Percentiles rank a stretch among this genome's conserved stretches.
Evolutionary conservation across 2,329 filamentous ascomycete genomes (phyloP).

Genomic region (Neophaeococcomyces aloes): DNA sequence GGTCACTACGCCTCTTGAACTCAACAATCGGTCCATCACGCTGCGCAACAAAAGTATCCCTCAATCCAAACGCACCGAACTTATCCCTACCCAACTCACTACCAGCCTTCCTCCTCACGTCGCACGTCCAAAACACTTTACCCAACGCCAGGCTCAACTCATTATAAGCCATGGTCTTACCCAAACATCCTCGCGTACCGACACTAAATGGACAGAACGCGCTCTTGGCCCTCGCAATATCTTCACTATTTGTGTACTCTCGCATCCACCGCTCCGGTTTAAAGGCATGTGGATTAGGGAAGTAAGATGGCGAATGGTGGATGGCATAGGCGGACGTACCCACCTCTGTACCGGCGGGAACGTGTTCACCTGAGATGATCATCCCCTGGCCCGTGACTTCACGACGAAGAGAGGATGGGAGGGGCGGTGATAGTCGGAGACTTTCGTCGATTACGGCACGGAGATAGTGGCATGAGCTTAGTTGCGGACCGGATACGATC

Average conservation of each 20-base stretch:
- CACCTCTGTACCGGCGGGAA: conserved; percentile 26
- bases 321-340: conserved; percentile 27
- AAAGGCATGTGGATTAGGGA: conserved; percentile 24
- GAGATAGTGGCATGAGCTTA: conserved; percentile 32
- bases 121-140: conserved; percentile 30
- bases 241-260: conserved; percentile 33
- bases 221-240: conserved; percentile 47
- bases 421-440: conserved; percentile 27
- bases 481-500: conserved; percentile 25
- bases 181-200: conserved; percentile 33
- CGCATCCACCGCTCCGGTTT: conserved; percentile 33
- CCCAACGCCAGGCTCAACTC: conserved; percentile 33
- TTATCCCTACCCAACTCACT: background rate
- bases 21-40: conserved; percentile 8
- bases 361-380: conserved; percentile 24
- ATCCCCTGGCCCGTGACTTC: conserved; percentile 25
- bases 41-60: conserved; percentile 6
- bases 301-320: conserved; percentile 27
- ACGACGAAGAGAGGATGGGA: conserved; percentile 23
- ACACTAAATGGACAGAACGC: conserved; percentile 50
- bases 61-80: conserved; percentile 2
- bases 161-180: conserved; percentile 35
- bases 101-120: conserved; percentile 21
- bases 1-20: conserved; percentile 17
- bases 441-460: conserved; percentile 34